These are phyloP conservation scores for Vairimorpha apis DNA, from an alignment of 371 early-diverging fungal genomes.

Conservation along the genomic window DNA sequence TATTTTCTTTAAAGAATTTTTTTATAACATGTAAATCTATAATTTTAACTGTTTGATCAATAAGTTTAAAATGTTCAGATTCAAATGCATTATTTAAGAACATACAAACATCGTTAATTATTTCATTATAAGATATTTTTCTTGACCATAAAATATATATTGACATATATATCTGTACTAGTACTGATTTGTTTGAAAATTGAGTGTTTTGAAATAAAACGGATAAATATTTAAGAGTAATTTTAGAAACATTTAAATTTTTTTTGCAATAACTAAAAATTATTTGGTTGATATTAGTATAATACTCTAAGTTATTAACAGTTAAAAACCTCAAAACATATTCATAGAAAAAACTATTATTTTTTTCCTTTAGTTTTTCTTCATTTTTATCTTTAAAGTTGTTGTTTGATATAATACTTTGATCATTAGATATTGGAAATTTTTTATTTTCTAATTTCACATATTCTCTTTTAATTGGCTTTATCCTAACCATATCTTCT, in stretches of 20 bases:
- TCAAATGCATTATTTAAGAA: constrained; percentile 2
- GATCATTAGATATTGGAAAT: too few species aligned
- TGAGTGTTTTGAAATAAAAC: neutral
- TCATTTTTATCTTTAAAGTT: too few species aligned
- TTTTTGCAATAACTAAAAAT: neutral
- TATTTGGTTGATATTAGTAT: neutral
- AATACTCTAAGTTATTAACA: neutral
- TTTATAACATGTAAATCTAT: neutral
- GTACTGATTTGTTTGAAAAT: neutral
- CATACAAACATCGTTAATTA: neutral
- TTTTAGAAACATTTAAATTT: neutral
- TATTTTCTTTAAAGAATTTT: neutral
- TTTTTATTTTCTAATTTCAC: too few species aligned
- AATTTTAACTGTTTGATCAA: constrained; percentile 9
- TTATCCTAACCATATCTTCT: neutral
- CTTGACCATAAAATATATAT: neutral
- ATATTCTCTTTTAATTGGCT: too few species aligned
- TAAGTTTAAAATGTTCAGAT: constrained; percentile 13
- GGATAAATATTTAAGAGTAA: constrained; percentile 8
- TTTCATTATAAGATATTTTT: neutral
- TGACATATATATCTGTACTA: neutral
- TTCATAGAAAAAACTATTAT: neutral
- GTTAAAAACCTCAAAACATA: neutral
- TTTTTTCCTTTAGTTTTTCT: neutral
- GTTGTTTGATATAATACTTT: too few species aligned